Percentiles rank a stretch among this genome's conserved stretches.
These are phyloP conservation scores for Tephrocybe sp. DNA, from an alignment of 768 basidiomycete genomes.

Conservation along the genomic window DNA sequence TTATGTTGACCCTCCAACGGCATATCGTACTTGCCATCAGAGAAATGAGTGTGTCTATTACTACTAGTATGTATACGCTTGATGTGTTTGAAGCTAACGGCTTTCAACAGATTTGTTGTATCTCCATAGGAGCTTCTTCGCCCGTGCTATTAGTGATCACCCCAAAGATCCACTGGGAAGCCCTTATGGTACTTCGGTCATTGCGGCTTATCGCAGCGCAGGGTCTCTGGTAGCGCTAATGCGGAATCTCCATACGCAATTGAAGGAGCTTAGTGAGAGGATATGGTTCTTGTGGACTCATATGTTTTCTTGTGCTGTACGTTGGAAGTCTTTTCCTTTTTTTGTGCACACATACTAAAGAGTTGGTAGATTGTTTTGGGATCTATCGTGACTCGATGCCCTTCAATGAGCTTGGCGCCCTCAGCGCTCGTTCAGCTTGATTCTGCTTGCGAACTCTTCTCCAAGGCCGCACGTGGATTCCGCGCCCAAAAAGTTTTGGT, in stretches of 20 bases:
- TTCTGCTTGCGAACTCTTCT: slow-evolving; percentile 71
- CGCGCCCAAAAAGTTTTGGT: slow-evolving; percentile 65
- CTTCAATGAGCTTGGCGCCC: slow-evolving; percentile 74
- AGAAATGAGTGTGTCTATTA: slow-evolving; percentile 59
- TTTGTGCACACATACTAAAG: slow-evolving; percentile 6
- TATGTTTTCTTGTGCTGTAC: slow-evolving; percentile 66
- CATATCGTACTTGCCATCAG: slow-evolving; percentile 68
- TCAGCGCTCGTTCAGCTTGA: slow-evolving; percentile 72
- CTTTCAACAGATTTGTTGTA: slow-evolving; percentile 57
- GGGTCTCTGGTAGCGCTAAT: slow-evolving; percentile 69
- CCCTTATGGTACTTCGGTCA: slow-evolving; percentile 69
- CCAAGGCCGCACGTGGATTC: slow-evolving; percentile 66
- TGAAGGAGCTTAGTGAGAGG: slow-evolving; percentile 60
- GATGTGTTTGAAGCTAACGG: background rate
- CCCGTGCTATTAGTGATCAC: slow-evolving; percentile 68
- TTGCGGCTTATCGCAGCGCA: slow-evolving; percentile 72
- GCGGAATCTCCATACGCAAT: slow-evolving; percentile 63
- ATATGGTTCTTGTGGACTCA: slow-evolving; percentile 65
- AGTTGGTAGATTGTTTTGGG: slow-evolving; percentile 59
- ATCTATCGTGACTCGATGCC: slow-evolving; percentile 74
- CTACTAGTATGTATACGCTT: slow-evolving; percentile 5
- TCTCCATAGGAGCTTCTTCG: slow-evolving; percentile 72
- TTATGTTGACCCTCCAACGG: slow-evolving; percentile 57
- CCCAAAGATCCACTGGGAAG: slow-evolving; percentile 73
- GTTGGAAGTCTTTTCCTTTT: slow-evolving; percentile 22